phyloP scores from a whole-genome alignment of 805 yeast genomes.

The Kazachstania bromeliacearum region DNA sequence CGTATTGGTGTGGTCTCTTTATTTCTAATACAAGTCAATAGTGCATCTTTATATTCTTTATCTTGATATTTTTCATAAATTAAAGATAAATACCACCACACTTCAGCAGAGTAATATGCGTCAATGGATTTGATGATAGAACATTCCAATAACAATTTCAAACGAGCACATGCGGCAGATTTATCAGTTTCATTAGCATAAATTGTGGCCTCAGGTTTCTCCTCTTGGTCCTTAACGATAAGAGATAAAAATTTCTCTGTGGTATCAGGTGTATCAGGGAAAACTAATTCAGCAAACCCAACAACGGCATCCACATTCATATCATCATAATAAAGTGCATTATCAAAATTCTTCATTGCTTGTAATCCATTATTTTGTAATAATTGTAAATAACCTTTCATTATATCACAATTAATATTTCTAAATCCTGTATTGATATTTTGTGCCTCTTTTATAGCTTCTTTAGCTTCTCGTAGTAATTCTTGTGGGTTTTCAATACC shows the following conservation, averaged over 20 bases:
- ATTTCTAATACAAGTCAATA: conserved; percentile 57
- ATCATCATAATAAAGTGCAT: conserved; percentile 43
- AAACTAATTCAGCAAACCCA: conserved; percentile 44
- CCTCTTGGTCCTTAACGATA: neutral
- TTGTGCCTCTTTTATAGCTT: conserved; percentile 66
- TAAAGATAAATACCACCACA: conserved; percentile 59
- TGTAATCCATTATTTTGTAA: conserved; percentile 33
- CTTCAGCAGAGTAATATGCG: conserved; percentile 43
- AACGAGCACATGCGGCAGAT: conserved; percentile 51
- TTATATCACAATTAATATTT: conserved; percentile 22
- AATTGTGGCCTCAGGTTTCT: conserved; percentile 5
- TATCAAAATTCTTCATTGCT: conserved; percentile 58
- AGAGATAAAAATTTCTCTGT: conserved; percentile 1
- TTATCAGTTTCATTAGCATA: conserved; percentile 50
- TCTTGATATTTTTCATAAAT: conserved; percentile 55
- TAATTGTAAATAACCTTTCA: conserved; percentile 26
- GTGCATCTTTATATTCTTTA: conserved; percentile 38
- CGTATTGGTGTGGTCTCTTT: conserved; percentile 55
- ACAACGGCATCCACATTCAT: conserved; percentile 43
- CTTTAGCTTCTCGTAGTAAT: conserved; percentile 49
- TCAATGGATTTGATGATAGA: conserved; percentile 30
- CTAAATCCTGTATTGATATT: conserved; percentile 37
- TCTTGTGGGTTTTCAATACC: too few species aligned
- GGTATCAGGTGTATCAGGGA: conserved; percentile 31
- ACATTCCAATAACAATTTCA: conserved; percentile 34